These are phyloP conservation scores for Boehmeria nivea DNA, from an alignment of 306 rosid species.

Conservation along the genomic window DNA sequence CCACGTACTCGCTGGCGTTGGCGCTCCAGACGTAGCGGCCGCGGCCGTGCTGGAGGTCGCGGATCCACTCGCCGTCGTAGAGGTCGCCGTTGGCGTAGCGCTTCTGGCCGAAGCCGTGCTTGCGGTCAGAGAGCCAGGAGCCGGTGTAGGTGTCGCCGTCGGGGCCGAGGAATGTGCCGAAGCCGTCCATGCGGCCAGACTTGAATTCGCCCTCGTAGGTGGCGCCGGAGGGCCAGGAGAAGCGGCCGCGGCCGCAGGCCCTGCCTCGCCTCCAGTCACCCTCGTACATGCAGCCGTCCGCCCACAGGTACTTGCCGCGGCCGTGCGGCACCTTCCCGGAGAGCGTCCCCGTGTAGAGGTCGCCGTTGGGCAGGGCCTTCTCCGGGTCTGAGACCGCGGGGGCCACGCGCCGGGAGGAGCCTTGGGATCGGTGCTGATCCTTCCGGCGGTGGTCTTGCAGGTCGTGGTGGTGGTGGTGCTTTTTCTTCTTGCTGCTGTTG, in stretches of 20 bases:
- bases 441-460: conserved; percentile 16
- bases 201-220: conserved; percentile 85
- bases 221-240: conserved; percentile 96
- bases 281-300: conserved; percentile 88
- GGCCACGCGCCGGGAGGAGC: conserved; percentile 42
- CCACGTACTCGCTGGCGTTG: conserved; percentile 74
- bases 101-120: conserved; percentile 68
- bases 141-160: conserved; percentile 75
- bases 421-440: conserved; percentile 1
- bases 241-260: conserved; percentile 74
- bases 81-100: conserved; percentile 74
- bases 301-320: conserved; percentile 83
- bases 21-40: conserved; percentile 76
- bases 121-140: conserved; percentile 63
- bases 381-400: conserved; percentile 23
- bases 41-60: conserved; percentile 68
- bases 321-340: conserved; percentile 61
- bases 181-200: conserved; percentile 88
- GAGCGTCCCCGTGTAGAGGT: conserved; percentile 75
- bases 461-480: neutral
- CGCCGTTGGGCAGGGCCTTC: conserved; percentile 63
- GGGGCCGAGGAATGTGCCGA: conserved; percentile 71
- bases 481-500: too few species aligned
- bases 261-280: conserved; percentile 84
- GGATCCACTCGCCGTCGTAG: conserved; percentile 74